Base-by-base conservation (phyloP, 768 basidiomycete genomes). In the Termitomyces heimii region DNA sequence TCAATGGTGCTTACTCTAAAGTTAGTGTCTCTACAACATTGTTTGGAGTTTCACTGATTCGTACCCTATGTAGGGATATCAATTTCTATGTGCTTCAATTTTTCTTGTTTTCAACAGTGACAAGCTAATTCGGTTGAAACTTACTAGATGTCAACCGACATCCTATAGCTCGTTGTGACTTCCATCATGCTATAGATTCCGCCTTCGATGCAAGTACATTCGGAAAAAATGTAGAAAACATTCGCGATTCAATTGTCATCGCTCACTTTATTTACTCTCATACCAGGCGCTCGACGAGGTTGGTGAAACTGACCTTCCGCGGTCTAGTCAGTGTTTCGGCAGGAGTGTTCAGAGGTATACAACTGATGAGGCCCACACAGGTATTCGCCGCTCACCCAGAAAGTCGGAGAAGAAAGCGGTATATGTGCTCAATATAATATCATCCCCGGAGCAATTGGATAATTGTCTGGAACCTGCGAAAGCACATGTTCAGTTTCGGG, bases 381-480 rank as follows among this genome's bases (percentile, higher is more conserved):
- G 72, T 50, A 66, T 66, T 44, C 82, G 89, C 58, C 79, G 88
- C 34, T 89, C 93, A 34, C 89, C 93, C 32, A 83, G 88, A 40
- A 93, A 90, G 71, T 69, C 73, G 24, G 92, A 93, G 66, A 85
- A 84, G 69, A 83, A 82, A 68, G 85, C 94, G 5, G 83, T 94
- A 58, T 98, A 90, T 68, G 87, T 94, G 46, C 74, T 98, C 47
- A 85, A 91, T 66, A 66, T 98, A 57, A 77, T 73, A 9, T 71
- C 94, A 20, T 84, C 92, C 44, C 72, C 83, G 3, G 71, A 74
- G 26, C 74, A 84, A 28, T 75, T 97, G 9, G 93, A 97, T 65
- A 87, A 89, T 55, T 83, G 83, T 58, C 66, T 94, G 29, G 92
- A 91, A 61, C 92, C 94, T n/a, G 74, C 82, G 18, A 95, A 94